These are phyloP conservation scores for Ceratopteris richardii DNA, from an alignment of 75 land plant genomes.

Conservation along the genomic window DNA sequence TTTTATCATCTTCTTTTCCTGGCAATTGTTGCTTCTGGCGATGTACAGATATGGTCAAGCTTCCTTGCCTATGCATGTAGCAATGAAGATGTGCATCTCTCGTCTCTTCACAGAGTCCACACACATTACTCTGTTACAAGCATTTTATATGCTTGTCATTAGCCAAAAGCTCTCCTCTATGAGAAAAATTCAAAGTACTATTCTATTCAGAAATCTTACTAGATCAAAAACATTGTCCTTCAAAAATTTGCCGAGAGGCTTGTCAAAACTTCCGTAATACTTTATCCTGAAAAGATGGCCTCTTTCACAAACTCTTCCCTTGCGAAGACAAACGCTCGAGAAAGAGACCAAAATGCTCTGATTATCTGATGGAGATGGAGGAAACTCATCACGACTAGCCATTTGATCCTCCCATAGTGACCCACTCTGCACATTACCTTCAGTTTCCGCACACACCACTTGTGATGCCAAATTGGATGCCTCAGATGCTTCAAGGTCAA, in stretches of 20 bases:
- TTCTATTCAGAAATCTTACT: too few relatives aligned
- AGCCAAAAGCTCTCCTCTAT: too few relatives aligned
- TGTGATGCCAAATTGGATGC: neutral
- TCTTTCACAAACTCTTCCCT: conserved; percentile 77
- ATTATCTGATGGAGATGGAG: conserved; percentile 68
- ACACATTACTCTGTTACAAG: conserved; percentile 43
- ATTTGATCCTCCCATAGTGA: neutral
- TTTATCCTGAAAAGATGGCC: conserved; percentile 82
- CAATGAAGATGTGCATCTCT: conserved; percentile 81
- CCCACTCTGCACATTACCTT: neutral
- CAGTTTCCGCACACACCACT: neutral
- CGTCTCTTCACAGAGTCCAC: conserved; percentile 74
- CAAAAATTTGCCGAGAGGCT: conserved; percentile 76
- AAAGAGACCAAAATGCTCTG: conserved; percentile 81
- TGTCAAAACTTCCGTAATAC: conserved; percentile 84
- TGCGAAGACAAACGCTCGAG: conserved; percentile 73
- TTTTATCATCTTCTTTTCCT: conserved; percentile 85
- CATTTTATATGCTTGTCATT: too few relatives aligned
- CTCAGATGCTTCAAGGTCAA: neutral
- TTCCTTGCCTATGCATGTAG: conserved; percentile 84
- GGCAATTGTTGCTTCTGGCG: conserved; percentile 43
- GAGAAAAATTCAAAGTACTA: too few relatives aligned
- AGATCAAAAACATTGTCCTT: conserved; percentile 70
- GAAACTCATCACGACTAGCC: conserved; percentile 41
- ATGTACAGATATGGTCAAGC: conserved; percentile 70